A percentile compares a stretch with the other conserved stretches of the same genome.
phyloP scores from a whole-genome alignment of 2,329 filamentous ascomycete species.

The Nothomitra cinnamomea region DNA sequence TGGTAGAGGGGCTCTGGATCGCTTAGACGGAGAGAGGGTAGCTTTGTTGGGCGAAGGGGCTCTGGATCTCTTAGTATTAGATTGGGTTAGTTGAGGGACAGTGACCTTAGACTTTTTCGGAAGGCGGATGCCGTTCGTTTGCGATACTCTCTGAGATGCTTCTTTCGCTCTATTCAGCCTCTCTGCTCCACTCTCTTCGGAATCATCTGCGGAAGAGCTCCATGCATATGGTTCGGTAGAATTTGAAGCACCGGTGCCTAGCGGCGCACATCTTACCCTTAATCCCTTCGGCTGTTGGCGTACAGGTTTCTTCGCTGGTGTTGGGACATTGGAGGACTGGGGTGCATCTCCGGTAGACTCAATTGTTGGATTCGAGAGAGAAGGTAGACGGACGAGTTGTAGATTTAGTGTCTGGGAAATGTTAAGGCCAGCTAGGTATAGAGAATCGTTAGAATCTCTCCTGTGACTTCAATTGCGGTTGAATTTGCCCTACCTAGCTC shows the following conservation, averaged over 20 bases:
- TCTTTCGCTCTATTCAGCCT: background rate
- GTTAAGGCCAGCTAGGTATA: background rate
- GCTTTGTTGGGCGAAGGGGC: background rate
- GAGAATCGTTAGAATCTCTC: background rate
- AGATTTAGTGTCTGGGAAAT: background rate
- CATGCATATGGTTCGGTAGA: background rate
- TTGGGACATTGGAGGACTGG: background rate
- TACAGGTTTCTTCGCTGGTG: background rate
- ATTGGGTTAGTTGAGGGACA: too few species aligned
- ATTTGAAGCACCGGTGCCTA: background rate
- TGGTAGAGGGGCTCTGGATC: background rate
- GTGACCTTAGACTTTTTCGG: too few species aligned
- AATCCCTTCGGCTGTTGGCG: constrained; percentile 4
- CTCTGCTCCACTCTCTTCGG: background rate
- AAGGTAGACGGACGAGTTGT: constrained; percentile 1
- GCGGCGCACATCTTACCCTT: constrained; percentile 1
- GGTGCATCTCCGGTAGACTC: background rate
- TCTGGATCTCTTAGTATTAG: too few species aligned
- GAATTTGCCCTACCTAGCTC: background rate
- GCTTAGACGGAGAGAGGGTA: too few species aligned
- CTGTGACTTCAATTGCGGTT: background rate
- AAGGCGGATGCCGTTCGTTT: background rate
- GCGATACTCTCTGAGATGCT: background rate
- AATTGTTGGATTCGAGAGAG: background rate
- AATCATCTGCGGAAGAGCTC: background rate